A percentile compares a stretch with the other conserved stretches of the same genome.
Conservation (phyloP, 371 early-diverging fungal species). For the Gilbertella persicaria region DNA sequence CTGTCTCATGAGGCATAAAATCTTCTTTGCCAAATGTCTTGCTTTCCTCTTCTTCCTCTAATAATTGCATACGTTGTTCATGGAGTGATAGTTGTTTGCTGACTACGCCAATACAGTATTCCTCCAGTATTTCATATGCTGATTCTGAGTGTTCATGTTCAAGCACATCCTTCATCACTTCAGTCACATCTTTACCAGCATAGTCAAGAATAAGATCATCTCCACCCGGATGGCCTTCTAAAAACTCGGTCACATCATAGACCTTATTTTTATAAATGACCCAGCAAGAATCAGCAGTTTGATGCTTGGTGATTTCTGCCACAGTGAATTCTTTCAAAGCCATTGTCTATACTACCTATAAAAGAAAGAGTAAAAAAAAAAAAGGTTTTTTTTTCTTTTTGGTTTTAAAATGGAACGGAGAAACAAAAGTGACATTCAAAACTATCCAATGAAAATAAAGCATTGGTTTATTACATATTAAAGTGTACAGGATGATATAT, state of each 20-base stretch:
- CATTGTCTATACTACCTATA: not conserved
- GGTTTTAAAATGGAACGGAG: not conserved
- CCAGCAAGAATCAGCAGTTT: slow-evolving; percentile 55
- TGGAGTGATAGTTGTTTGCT: slow-evolving; percentile 30
- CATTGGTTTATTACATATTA: not conserved
- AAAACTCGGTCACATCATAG: slow-evolving; percentile 86
- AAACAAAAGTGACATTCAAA: slow-evolving; percentile 3
- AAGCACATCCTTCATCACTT: slow-evolving; percentile 71
- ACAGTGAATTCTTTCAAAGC: slow-evolving; percentile 11
- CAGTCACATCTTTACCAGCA: slow-evolving; percentile 70
- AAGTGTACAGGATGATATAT: too few species aligned
- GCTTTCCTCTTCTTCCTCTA: slow-evolving; percentile 41
- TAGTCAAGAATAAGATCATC: slow-evolving; percentile 74
- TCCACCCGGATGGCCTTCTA: slow-evolving; percentile 81
- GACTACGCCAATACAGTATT: slow-evolving; percentile 75
- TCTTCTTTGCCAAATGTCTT: slow-evolving; percentile 36
- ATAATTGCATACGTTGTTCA: slow-evolving; percentile 29
- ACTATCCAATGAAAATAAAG: not conserved
- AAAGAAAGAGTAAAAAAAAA: slow-evolving; percentile 4
- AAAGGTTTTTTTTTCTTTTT: too few species aligned
- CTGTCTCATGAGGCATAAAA: slow-evolving; percentile 50
- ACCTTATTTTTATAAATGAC: slow-evolving; percentile 72
- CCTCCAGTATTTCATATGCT: slow-evolving; percentile 83
- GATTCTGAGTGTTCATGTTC: slow-evolving; percentile 84
- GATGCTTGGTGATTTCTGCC: slow-evolving; percentile 20